phyloP scores from a whole-genome alignment of 768 basidiomycete species.

The Gyrodon lividus region DNA sequence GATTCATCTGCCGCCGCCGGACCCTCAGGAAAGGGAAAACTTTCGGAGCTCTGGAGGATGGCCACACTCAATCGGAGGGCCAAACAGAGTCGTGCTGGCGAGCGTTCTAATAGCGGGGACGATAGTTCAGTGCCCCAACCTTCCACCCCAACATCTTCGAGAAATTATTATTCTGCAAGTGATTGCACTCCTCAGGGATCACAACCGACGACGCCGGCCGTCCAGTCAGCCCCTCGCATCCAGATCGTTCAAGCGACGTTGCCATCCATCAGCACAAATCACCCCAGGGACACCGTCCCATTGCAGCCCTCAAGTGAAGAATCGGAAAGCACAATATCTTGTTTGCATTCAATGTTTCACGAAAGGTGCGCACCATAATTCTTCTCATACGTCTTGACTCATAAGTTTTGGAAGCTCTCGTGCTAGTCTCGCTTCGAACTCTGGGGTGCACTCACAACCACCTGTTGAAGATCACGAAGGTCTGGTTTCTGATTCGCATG shows the following conservation, averaged over 20 bases:
- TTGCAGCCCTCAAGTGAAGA: slow-evolving; percentile 2
- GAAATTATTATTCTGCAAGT: too few relatives aligned
- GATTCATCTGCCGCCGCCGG: background rate
- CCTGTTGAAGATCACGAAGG: slow-evolving; percentile 9
- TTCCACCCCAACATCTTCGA: too few relatives aligned
- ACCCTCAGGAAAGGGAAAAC: background rate
- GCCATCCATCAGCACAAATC: background rate
- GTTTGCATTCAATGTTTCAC: slow-evolving; percentile 3
- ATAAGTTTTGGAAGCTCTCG: slow-evolving; percentile 3
- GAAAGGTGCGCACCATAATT: slow-evolving; percentile 8
- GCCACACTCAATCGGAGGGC: background rate
- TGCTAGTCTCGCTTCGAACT: slow-evolving; percentile 13
- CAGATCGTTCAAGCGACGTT: background rate
- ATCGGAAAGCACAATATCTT: background rate
- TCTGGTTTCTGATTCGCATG: background rate
- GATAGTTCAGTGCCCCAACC: background rate
- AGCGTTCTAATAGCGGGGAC: background rate
- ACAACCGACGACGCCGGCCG: background rate
- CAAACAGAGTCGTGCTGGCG: background rate
- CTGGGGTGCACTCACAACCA: slow-evolving; percentile 7
- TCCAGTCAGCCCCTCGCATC: background rate
- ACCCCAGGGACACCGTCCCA: background rate
- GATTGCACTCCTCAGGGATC: too few relatives aligned
- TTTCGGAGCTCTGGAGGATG: background rate
- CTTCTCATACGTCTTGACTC: background rate